Percentiles rank a stretch among this genome's conserved stretches.
phyloP scores from a whole-genome alignment of 371 early-diverging fungal species.

The Mortierella sp. region DNA sequence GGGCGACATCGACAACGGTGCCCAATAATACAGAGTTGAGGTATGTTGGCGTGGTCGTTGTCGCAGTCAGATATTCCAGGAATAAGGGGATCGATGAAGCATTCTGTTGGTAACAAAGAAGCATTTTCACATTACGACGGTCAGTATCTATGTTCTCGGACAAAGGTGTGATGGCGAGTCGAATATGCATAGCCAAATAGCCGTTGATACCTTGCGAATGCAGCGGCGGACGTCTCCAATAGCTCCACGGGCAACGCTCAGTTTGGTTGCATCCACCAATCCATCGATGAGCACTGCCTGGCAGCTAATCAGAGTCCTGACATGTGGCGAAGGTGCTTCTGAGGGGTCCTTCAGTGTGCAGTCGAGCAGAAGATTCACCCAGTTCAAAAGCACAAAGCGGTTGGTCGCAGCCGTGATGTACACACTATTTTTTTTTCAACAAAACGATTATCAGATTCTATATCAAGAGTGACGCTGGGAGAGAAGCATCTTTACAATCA shows the following conservation, averaged over 20 bases:
- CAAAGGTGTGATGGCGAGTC: no score
- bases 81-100: conserved; percentile 61
- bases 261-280: conserved; percentile 56
- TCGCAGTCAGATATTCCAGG: conserved; percentile 58
- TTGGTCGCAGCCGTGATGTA: conserved; percentile 64
- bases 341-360: conserved; percentile 52
- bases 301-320: conserved; percentile 57
- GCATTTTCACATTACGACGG: no score
- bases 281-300: conserved; percentile 69
- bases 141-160: no score
- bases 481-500: no score
- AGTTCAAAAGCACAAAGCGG: conserved; percentile 70
- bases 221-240: conserved; percentile 68
- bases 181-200: no score
- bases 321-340: conserved; percentile 37
- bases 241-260: conserved; percentile 63
- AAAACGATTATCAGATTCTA: background rate
- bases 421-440: conserved; percentile 40
- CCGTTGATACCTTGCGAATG: conserved; percentile 63
- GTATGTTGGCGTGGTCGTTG: conserved; percentile 62
- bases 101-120: conserved; percentile 30
- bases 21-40: conserved; percentile 71
- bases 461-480: background rate
- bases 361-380: conserved; percentile 64
- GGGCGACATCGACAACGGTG: conserved; percentile 65